Percentiles rank a stretch among this genome's conserved stretches.
Evolutionary conservation across 371 early-diverging fungal genomes (phyloP).

Genomic region (Rhizopus sp.): DNA sequence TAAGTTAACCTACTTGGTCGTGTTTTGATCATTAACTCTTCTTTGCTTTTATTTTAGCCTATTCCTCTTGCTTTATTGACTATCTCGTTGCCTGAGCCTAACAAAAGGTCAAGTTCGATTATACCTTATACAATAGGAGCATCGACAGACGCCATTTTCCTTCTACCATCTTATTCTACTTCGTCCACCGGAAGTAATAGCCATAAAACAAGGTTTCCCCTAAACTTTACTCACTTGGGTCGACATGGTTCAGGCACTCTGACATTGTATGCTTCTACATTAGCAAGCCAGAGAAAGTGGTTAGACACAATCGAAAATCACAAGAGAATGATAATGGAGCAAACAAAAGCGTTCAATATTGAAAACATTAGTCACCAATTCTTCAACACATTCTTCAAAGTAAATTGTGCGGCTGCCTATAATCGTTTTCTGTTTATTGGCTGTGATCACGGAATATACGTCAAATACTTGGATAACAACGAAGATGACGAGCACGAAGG

Average conservation of each 20-base stretch:
- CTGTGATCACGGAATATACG: slow-evolving; percentile 40
- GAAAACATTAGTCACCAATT: slow-evolving; percentile 23
- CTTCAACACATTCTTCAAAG: slow-evolving; percentile 29
- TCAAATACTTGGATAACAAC: slow-evolving; percentile 9
- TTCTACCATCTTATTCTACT: background rate
- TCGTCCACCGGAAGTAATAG: background rate
- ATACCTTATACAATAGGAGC: slow-evolving; percentile 11
- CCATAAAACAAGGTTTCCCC: slow-evolving; percentile 48
- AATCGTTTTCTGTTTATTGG: slow-evolving; percentile 28
- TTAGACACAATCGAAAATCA: slow-evolving; percentile 78
- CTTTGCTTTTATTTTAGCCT: slow-evolving; percentile 45
- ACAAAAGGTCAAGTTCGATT: slow-evolving; percentile 21
- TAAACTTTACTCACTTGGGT: slow-evolving; percentile 78
- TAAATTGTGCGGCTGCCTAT: slow-evolving; percentile 26
- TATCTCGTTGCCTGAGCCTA: slow-evolving; percentile 55
- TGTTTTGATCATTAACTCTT: too few species aligned
- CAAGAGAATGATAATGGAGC: slow-evolving; percentile 43
- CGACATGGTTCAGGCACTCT: slow-evolving; percentile 60
- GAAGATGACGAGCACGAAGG: slow-evolving; percentile 11
- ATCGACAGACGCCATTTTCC: slow-evolving; percentile 1
- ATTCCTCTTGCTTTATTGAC: slow-evolving; percentile 69
- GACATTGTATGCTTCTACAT: slow-evolving; percentile 72
- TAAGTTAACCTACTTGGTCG: background rate
- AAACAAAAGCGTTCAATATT: slow-evolving; percentile 61
- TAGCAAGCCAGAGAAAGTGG: slow-evolving; percentile 80